phyloP scores from a whole-genome alignment of 768 basidiomycete genomes.

The Rhodotorula diobovata region DNA sequence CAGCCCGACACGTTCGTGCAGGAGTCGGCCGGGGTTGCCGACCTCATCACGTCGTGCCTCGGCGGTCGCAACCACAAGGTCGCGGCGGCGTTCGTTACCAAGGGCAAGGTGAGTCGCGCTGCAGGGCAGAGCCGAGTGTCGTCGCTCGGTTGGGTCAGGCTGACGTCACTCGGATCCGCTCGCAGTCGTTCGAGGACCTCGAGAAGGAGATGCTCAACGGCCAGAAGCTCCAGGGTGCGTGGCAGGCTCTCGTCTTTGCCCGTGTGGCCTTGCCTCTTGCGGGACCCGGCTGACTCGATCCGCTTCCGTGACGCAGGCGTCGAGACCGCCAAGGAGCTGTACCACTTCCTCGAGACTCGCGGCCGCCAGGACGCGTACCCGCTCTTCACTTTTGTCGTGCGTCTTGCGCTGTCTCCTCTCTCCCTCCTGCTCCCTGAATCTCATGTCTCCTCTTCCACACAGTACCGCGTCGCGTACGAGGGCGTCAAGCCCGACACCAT shows the following conservation, averaged over 20 bases:
- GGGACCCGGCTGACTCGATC: not conserved
- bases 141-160: not conserved
- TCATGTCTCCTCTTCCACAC: not conserved
- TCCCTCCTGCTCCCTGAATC: fast-evolving
- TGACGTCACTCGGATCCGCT: not conserved
- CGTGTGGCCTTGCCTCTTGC: too few species aligned
- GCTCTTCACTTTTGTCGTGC: slow-evolving; percentile 47
- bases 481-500: slow-evolving; percentile 34
- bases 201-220: slow-evolving; percentile 52
- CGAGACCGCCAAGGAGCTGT: slow-evolving; percentile 50
- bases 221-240: slow-evolving; percentile 51
- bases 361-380: slow-evolving; percentile 50
- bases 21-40: slow-evolving; percentile 52
- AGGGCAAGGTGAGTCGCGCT: slow-evolving; percentile 49
- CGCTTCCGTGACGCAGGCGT: not conserved
- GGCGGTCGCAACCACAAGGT: slow-evolving; percentile 47
- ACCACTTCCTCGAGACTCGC: slow-evolving; percentile 50
- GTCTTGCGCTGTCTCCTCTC: not conserved
- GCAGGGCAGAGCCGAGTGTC: too few species aligned
- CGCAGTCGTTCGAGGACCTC: slow-evolving; percentile 50
- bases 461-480: slow-evolving; percentile 43
- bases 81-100: slow-evolving; percentile 51
- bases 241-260: not conserved
- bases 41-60: slow-evolving; percentile 52
- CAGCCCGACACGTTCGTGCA: slow-evolving; percentile 51